phyloP scores from a whole-genome alignment of 2,329 filamentous ascomycete genomes.

The Diplodia mutila region DNA sequence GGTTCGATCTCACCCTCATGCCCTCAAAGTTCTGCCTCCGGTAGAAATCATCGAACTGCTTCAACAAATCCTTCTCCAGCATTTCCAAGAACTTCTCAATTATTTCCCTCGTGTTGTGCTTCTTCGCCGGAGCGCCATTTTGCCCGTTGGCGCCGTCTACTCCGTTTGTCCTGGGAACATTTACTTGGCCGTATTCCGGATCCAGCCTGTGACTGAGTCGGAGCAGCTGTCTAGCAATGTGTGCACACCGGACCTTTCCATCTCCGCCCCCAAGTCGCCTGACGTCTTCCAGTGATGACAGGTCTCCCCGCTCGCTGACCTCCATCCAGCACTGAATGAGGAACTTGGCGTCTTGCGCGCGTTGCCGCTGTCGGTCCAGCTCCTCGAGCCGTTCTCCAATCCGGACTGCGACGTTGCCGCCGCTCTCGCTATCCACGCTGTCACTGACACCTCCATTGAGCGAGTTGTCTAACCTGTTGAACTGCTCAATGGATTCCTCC shows the following conservation, averaged over 20 bases:
- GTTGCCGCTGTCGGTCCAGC: constrained; percentile 84
- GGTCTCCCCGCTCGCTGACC: constrained; percentile 84
- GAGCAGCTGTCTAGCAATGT: constrained; percentile 90
- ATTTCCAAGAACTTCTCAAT: constrained; percentile 97
- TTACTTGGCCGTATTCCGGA: constrained; percentile 61
- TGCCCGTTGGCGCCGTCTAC: constrained; percentile 55
- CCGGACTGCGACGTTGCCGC: constrained; percentile 88
- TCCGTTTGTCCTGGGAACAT: constrained; percentile 38
- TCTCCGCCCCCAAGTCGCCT: constrained; percentile 82
- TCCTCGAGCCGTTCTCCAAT: constrained; percentile 95
- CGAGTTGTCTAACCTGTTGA: constrained; percentile 84
- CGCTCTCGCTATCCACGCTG: constrained; percentile 58
- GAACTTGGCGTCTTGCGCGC: constrained; percentile 92
- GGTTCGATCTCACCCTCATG: constrained; percentile 65
- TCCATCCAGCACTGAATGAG: constrained; percentile 97
- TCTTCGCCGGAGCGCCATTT: constrained; percentile 37
- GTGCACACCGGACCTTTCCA: constrained; percentile 90
- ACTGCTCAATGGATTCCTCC: constrained; percentile 88
- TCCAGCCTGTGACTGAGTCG: constrained; percentile 93
- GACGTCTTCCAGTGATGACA: constrained; percentile 86
- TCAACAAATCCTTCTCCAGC: constrained; percentile 89
- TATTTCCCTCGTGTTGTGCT: constrained; percentile 76
- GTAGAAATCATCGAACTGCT: constrained; percentile 98
- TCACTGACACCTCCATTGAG: constrained; percentile 66
- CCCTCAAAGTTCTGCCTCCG: constrained; percentile 93